phyloP scores from a whole-genome alignment of 139 green algal genomes.

The Spirogloea muscicola region DNA sequence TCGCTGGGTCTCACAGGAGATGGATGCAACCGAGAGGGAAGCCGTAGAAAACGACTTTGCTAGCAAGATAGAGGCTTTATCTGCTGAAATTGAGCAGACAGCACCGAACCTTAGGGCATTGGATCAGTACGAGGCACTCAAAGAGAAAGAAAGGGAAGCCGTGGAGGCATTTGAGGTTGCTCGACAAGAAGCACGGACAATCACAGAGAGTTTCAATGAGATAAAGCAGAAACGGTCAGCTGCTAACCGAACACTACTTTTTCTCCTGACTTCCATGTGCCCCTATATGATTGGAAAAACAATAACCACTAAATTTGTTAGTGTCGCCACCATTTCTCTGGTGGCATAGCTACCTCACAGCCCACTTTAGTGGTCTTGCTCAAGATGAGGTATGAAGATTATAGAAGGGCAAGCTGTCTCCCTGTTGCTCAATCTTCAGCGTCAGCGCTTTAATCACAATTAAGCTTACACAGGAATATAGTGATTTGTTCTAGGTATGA shows the following conservation, averaged over 20 bases:
- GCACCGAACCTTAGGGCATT: constrained; percentile 86
- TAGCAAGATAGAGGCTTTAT: constrained; percentile 8
- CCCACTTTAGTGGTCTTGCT: too few species aligned
- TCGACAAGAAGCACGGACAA: constrained; percentile 51
- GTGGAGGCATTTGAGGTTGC: constrained; percentile 68
- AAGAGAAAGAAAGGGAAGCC: constrained; percentile 70
- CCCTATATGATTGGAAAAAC: too few species aligned
- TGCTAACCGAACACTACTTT: too few species aligned
- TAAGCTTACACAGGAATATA: background rate
- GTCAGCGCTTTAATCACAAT: too few species aligned
- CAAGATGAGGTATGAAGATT: too few species aligned
- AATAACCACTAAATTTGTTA: too few species aligned
- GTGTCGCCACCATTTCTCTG: too few species aligned
- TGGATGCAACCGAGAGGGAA: constrained; percentile 10
- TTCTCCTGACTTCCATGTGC: too few species aligned
- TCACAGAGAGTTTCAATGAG: constrained; percentile 64
- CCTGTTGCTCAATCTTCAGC: too few species aligned
- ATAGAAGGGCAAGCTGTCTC: too few species aligned
- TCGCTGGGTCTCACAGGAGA: constrained; percentile 14
- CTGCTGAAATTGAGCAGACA: constrained; percentile 20
- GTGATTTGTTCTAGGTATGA: constrained; percentile 58
- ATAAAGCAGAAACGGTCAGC: constrained; percentile 50
- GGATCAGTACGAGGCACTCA: constrained; percentile 87
- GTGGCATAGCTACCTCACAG: too few species aligned
- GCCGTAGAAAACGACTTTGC: constrained; percentile 24